phyloP scores from a whole-genome alignment of 305 asterid genomes.

The Salvia sclarea region DNA sequence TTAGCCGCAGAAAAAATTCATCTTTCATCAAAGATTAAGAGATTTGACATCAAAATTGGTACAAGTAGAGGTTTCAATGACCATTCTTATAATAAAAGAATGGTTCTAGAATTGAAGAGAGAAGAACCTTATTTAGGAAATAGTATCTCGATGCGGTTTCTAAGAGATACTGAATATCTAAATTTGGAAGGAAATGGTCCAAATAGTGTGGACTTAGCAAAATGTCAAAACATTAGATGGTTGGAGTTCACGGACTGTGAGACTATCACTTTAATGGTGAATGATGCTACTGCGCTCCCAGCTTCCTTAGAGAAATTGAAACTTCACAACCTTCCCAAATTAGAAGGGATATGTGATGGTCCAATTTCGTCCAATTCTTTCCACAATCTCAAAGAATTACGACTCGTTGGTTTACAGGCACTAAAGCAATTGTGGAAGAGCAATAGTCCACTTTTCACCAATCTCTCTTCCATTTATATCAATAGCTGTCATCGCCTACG shows the following conservation, averaged over 20 bases:
- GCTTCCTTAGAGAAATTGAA: not conserved
- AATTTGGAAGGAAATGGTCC: too few species aligned
- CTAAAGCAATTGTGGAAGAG: constrained; percentile 17
- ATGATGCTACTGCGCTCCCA: not conserved
- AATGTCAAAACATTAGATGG: too few species aligned
- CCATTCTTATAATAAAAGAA: too few species aligned
- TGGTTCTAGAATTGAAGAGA: not conserved
- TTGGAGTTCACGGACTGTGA: too few species aligned
- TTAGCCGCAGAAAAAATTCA: not conserved
- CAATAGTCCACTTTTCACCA: not conserved
- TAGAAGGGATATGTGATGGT: constrained; percentile 17
- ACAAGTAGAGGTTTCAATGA: too few species aligned
- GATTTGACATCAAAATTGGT: not conserved
- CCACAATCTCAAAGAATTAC: not conserved
- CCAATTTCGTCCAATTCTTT: not conserved
- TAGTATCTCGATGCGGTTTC: not conserved
- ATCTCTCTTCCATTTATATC: not conserved
- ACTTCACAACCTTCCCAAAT: not conserved
- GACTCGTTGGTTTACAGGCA: not conserved
- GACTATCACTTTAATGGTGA: too few species aligned
- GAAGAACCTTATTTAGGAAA: not conserved
- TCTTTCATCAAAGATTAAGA: constrained; percentile 20
- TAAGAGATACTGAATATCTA: too few species aligned
- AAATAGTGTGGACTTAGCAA: too few species aligned
- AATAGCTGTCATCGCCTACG: not conserved